Evolutionary conservation across 176 grass and related monocot genomes (phyloP).

Genomic region (Oryza nivara): DNA sequence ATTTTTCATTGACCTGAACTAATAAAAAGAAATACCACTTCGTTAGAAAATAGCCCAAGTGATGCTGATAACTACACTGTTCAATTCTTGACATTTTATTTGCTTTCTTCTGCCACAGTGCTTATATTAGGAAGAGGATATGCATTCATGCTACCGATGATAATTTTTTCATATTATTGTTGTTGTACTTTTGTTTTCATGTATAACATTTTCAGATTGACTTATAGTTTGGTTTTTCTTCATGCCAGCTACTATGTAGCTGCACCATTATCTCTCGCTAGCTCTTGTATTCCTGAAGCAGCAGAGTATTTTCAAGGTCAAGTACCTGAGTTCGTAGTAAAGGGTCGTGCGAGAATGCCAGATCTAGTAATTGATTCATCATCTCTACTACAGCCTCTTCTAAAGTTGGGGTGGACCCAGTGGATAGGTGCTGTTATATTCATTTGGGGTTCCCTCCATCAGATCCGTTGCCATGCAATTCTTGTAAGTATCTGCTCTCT

Average conservation of each 20-base stretch:
- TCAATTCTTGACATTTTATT: too few relatives aligned
- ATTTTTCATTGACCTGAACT: too few relatives aligned
- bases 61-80: too few relatives aligned
- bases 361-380: constrained; percentile 63
- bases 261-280: constrained; percentile 76
- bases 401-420: constrained; percentile 69
- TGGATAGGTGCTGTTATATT: constrained; percentile 81
- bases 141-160: background rate
- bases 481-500: constrained; percentile 58
- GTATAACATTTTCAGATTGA: constrained; percentile 30
- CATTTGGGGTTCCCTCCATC: constrained; percentile 85
- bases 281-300: constrained; percentile 74
- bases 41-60: too few relatives aligned
- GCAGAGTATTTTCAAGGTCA: constrained; percentile 50
- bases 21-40: too few relatives aligned
- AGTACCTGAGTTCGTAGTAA: constrained; percentile 81
- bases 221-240: constrained; percentile 13
- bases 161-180: background rate
- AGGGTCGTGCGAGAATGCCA: constrained; percentile 77
- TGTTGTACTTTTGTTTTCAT: background rate
- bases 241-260: constrained; percentile 69
- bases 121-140: constrained; percentile 18
- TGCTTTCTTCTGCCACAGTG: constrained; percentile 6
- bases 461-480: constrained; percentile 78
- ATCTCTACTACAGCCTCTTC: constrained; percentile 66